Percentiles rank a stretch among this genome's conserved stretches.
Conservation (phyloP, 2,329 filamentous ascomycete species). For the Septoria petroselini region DNA sequence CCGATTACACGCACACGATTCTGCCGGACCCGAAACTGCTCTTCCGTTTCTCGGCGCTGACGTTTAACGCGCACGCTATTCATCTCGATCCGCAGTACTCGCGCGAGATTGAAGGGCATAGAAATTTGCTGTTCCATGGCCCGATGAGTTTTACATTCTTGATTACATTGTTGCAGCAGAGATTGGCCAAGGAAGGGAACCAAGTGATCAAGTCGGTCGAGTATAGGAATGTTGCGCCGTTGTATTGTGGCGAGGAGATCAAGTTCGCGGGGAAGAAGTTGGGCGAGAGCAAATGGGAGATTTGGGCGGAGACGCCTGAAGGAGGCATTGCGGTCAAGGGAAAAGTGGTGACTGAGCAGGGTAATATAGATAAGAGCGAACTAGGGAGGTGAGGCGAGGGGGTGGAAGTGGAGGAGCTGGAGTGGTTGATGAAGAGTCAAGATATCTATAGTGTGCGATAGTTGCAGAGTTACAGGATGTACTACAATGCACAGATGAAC, state of each 20-base stretch:
- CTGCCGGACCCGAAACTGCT: constrained; percentile 68
- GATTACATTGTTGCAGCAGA: constrained; percentile 62
- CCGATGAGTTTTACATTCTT: constrained; percentile 77
- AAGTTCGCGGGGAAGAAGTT: constrained; percentile 62
- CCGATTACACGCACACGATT: constrained; percentile 58
- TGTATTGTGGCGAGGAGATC: constrained; percentile 72
- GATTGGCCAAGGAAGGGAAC: constrained; percentile 43
- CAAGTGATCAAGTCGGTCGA: constrained; percentile 57
- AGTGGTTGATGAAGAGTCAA: constrained; percentile 21
- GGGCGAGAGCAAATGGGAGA: constrained; percentile 41
- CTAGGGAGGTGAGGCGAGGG: constrained; percentile 11
- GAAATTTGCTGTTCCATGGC: constrained; percentile 77
- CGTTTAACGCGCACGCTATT: constrained; percentile 88
- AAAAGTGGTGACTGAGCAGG: constrained; percentile 35
- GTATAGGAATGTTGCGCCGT: constrained; percentile 77
- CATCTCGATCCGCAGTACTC: constrained; percentile 76
- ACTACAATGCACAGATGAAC: not conserved
- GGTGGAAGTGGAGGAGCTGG: not conserved
- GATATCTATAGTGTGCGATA: constrained; percentile 10
- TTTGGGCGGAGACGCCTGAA: constrained; percentile 44
- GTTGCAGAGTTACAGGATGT: too few species aligned
- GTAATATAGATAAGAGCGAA: constrained; percentile 21
- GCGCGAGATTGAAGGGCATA: constrained; percentile 68
- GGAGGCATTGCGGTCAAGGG: constrained; percentile 48
- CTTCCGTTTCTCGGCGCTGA: constrained; percentile 86